Evolutionary conservation across 1,139 yeast genomes (phyloP).

Genomic region (Casaregolazyma suthepensis): DNA sequence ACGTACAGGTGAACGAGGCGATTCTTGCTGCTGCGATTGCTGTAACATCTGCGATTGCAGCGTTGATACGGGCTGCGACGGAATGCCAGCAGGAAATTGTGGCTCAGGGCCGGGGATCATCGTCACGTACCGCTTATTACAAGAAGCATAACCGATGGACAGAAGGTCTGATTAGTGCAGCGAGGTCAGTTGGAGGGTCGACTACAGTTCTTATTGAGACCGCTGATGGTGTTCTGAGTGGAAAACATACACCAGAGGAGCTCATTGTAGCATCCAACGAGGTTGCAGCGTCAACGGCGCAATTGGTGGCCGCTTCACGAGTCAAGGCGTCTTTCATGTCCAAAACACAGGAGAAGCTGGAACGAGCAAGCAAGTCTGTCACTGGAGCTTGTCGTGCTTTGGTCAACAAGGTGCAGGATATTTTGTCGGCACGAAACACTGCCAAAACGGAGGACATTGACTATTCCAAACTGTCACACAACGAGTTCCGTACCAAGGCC

Average conservation of each 20-base stretch:
- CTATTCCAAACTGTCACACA: constrained; percentile 62
- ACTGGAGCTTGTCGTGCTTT: constrained; percentile 68
- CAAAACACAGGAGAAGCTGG: constrained; percentile 69
- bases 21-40: constrained; percentile 75
- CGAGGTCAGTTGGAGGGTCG: constrained; percentile 81
- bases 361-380: constrained; percentile 62
- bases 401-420: constrained; percentile 64
- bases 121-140: constrained; percentile 69
- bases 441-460: constrained; percentile 46
- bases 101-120: constrained; percentile 59
- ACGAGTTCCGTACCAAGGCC: constrained; percentile 79
- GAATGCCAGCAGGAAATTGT: constrained; percentile 83
- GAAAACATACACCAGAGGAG: constrained; percentile 67
- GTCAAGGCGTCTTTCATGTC: constrained; percentile 78
- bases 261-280: constrained; percentile 87
- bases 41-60: constrained; percentile 71
- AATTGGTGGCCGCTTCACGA: constrained; percentile 85
- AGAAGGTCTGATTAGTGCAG: constrained; percentile 87
- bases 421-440: constrained; percentile 38
- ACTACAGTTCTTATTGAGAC: constrained; percentile 74
- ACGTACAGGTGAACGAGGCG: constrained; percentile 70
- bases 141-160: constrained; percentile 91
- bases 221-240: constrained; percentile 76
- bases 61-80: constrained; percentile 68
- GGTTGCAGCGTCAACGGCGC: constrained; percentile 91